Percentiles rank a stretch among this genome's conserved stretches.
Evolutionary conservation across 768 basidiomycete species (phyloP).

Genomic region (Naganishia randhawae): DNA sequence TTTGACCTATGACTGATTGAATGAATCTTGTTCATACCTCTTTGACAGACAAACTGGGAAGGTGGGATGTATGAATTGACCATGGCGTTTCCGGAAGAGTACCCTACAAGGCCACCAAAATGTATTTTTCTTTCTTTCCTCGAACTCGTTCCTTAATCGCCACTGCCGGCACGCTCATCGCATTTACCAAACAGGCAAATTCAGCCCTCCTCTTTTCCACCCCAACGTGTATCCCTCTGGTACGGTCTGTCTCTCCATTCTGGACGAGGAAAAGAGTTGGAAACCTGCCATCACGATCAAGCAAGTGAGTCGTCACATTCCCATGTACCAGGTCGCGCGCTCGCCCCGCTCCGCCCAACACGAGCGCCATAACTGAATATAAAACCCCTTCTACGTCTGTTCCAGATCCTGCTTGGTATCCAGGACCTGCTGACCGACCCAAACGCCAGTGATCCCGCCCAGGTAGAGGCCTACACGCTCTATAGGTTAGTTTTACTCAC

Average conservation of each 20-base stretch:
- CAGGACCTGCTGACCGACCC: constrained; percentile 94
- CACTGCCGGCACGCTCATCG: not conserved
- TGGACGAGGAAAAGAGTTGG: constrained; percentile 99
- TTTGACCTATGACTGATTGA: not conserved
- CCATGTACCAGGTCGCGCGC: not conserved
- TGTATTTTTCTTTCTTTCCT: constrained; percentile 33
- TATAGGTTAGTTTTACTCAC: constrained; percentile 72
- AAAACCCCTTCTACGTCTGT: not conserved
- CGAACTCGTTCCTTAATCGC: not conserved
- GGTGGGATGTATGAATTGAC: constrained; percentile 87
- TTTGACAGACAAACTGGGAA: constrained; percentile 85
- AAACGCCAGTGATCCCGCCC: constrained; percentile 94
- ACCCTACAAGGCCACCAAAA: constrained; percentile 50
- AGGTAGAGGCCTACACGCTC: constrained; percentile 97
- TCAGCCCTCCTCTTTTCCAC: constrained; percentile 89
- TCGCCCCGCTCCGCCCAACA: not conserved
- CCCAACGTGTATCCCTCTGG: constrained; percentile 99
- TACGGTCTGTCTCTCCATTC: constrained; percentile 92
- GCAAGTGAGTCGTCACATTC: constrained; percentile 28
- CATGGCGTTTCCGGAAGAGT: constrained; percentile 90
- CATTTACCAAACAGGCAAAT: constrained; percentile 68
- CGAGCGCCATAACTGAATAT: no score
- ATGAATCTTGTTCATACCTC: not conserved
- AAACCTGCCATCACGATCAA: constrained; percentile 99
- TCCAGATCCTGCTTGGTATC: constrained; percentile 91